Conservation (phyloP, 2,329 filamentous ascomycete species). For the Pseudogymnoascus sp. region DNA sequence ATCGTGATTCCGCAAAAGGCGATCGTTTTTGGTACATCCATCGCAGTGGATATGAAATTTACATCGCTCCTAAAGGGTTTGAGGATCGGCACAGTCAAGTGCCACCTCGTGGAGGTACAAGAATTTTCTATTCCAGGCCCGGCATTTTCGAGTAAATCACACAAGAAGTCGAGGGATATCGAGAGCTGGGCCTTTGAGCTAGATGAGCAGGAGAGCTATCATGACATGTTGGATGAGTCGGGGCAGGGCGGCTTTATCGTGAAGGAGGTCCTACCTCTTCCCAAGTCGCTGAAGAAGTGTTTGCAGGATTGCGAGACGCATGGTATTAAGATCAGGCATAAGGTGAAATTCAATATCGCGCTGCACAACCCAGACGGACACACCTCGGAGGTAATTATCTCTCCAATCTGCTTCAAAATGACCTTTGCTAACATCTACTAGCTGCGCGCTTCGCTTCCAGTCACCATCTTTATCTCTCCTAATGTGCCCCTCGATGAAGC, state of each 20-base stretch:
- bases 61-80: conserved; percentile 85
- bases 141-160: conserved; percentile 42
- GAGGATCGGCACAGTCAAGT: conserved; percentile 71
- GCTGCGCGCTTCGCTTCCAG: conserved; percentile 81
- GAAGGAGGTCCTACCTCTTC: conserved; percentile 59
- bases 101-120: conserved; percentile 71
- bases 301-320: conserved; percentile 83
- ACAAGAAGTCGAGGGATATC: conserved; percentile 58
- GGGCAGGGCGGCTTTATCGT: conserved; percentile 58
- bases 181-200: conserved; percentile 49
- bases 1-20: conserved; percentile 91
- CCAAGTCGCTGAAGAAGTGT: conserved; percentile 73
- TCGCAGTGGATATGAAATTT: conserved; percentile 78
- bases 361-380: conserved; percentile 94
- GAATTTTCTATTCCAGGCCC: conserved; percentile 51
- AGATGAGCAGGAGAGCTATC: conserved; percentile 54
- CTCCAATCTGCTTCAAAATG: neutral
- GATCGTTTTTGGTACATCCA: conserved; percentile 81
- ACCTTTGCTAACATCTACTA: conserved; percentile 27
- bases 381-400: conserved; percentile 64
- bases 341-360: conserved; percentile 83
- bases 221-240: conserved; percentile 59
- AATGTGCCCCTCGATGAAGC: conserved; percentile 83
- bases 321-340: conserved; percentile 87
- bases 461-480: conserved; percentile 92